Conservation (phyloP, 306 rosid species). For the Carpinus fangiana region DNA sequence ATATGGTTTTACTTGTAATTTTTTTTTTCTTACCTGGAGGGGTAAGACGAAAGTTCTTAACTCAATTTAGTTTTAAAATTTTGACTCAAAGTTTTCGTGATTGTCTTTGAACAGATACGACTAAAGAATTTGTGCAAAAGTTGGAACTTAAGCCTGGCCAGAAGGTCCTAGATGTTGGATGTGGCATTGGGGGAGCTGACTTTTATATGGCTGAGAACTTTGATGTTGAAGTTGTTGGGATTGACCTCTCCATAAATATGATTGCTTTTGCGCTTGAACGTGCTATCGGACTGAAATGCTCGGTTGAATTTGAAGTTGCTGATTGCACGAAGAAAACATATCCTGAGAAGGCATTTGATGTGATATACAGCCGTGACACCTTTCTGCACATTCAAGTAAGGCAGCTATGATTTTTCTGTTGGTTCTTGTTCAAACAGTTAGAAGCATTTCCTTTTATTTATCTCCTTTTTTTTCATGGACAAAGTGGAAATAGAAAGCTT, state of each 20-base stretch:
- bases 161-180: conserved; percentile 91
- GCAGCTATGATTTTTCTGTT: neutral
- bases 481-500: neutral
- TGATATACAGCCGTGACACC: conserved; percentile 82
- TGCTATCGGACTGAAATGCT: conserved; percentile 71
- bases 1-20: neutral
- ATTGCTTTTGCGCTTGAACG: conserved; percentile 85
- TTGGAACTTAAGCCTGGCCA: conserved; percentile 79
- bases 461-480: neutral
- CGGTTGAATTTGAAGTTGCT: conserved; percentile 86
- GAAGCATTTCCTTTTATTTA: neutral
- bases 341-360: conserved; percentile 72
- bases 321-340: conserved; percentile 80
- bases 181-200: conserved; percentile 97
- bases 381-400: conserved; percentile 84
- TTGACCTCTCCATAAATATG: conserved; percentile 93
- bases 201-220: conserved; percentile 86
- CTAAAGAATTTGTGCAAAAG: conserved; percentile 75
- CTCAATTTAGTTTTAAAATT: neutral
- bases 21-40: neutral
- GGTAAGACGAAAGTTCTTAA: neutral
- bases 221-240: conserved; percentile 82
- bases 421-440: conserved; percentile 13
- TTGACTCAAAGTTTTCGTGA: conserved; percentile 11
- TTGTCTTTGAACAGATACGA: conserved; percentile 66